Evolutionary conservation across 352 stramenopile species (phyloP), one percentile per base, ranked within the genome.

Genomic region (Phytophthora sp.): DNA sequence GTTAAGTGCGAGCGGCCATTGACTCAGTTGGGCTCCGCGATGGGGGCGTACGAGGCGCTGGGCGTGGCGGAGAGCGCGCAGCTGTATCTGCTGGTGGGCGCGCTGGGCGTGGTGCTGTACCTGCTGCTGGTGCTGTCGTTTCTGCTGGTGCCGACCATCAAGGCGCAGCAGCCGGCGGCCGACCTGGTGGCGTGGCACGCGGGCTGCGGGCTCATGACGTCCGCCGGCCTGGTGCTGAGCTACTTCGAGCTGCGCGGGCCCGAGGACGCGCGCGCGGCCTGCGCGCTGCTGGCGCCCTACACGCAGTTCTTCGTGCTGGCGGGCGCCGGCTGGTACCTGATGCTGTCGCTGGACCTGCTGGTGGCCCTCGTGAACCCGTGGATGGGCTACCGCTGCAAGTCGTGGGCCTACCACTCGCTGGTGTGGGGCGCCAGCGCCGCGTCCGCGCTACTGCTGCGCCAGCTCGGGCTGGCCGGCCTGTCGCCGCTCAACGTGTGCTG

Each of bases 381-480:
- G 87, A 94, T 94, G 83, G 84, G 87, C 45, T 95, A 95, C 66
- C 76, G 82, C 11, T 92, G 86, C 78, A 95, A 95, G 56, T 77
- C 84, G 12, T 91, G 87, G 83, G 70, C 82, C 21, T 94, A 95
- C 57, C 87, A 95, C 39, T 84, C 63, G 26, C 90, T 94, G 86
- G 86, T 90, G 3, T 95, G 87, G 87, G 83, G 59, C 38, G 41
- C 84, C 15, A 94, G 87, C 51, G 82, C 68, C n/a, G 62, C 87
- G 1, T 81, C 82, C 2, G 73, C 84, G 6, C 52, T 89, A 15
- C 55, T 87, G 12, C 62, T 93, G 23, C 84, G 90, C 69, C 81
- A 90, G 59, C 66, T 83, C 6, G 67, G 74, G 7, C 73, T 90
- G 23, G 81, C 77, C 13, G 84, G 87, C 3, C 64, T 93, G 23